A percentile compares a stretch with the other conserved stretches of the same genome.
These are phyloP conservation scores for Phytophthora pisi DNA, from an alignment of 352 stramenopile genomes.

Conservation along the genomic window DNA sequence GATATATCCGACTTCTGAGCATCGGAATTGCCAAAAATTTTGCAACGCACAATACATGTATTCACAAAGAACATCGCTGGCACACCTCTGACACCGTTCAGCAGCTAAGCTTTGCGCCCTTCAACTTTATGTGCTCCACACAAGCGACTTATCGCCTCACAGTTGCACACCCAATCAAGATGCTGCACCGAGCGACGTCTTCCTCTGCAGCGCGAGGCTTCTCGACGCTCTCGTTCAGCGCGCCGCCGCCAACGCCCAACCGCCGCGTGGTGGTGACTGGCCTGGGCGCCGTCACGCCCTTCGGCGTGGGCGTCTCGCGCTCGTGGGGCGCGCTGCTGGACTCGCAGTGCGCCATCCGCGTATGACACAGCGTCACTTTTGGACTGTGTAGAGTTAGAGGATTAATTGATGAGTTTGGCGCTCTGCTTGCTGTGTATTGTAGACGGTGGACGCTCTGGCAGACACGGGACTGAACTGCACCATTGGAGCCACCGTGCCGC, in stretches of 20 bases:
- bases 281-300: slow-evolving; percentile 90
- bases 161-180: slow-evolving; percentile 3
- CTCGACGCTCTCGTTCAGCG: slow-evolving; percentile 70
- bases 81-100: too few species aligned
- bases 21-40: too few species aligned
- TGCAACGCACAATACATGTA: too few species aligned
- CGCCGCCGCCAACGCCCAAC: slow-evolving; percentile 57
- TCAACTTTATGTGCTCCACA: slow-evolving; percentile 20
- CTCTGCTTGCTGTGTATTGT: background rate
- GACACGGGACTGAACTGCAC: slow-evolving; percentile 69
- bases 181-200: slow-evolving; percentile 22
- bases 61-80: too few species aligned
- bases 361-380: slow-evolving; percentile 24
- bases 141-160: background rate
- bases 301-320: slow-evolving; percentile 83
- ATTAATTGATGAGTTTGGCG: background rate
- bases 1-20: too few species aligned
- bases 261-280: slow-evolving; percentile 93
- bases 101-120: background rate
- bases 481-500: slow-evolving; percentile 75
- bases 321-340: slow-evolving; percentile 86
- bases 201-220: slow-evolving; percentile 39
- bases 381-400: background rate
- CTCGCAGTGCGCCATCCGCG: slow-evolving; percentile 78
- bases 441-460: slow-evolving; percentile 62